Evolutionary conservation across 2,329 filamentous ascomycete species (phyloP).

Genomic region (Alternaria sp.): DNA sequence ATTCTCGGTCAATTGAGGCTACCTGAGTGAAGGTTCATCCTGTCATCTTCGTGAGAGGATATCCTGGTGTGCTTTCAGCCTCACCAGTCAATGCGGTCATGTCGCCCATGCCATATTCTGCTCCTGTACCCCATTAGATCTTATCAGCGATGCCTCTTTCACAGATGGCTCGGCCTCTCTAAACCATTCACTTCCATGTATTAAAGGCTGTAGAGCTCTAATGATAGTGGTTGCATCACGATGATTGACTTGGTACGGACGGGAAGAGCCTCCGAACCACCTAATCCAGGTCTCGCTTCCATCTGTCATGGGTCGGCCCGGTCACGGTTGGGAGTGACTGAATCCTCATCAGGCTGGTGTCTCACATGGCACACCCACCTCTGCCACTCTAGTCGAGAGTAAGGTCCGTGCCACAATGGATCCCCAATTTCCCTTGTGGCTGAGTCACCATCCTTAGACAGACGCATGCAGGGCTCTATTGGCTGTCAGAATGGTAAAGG

Average conservation of each 20-base stretch:
- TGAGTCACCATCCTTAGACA: not conserved
- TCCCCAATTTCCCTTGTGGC: constrained; percentile 9
- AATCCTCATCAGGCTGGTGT: not conserved
- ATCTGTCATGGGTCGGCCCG: constrained; percentile 24
- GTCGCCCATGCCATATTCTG: not conserved
- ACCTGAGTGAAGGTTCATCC: not conserved
- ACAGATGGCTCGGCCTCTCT: not conserved
- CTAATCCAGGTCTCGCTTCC: constrained; percentile 11
- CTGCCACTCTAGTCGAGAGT: not conserved
- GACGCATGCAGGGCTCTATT: constrained; percentile 12
- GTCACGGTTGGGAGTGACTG: not conserved
- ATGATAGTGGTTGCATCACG: not conserved
- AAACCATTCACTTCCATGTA: not conserved
- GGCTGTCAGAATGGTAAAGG: constrained; percentile 14
- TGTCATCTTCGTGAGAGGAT: not conserved
- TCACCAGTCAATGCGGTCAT: constrained; percentile 3
- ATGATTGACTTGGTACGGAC: constrained; percentile 2
- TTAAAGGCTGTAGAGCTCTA: not conserved
- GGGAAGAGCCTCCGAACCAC: not conserved
- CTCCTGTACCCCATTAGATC: not conserved
- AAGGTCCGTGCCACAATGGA: constrained; percentile 10
- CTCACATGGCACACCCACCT: constrained; percentile 2
- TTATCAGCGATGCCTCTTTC: not conserved
- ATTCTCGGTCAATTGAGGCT: not conserved
- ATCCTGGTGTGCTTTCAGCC: not conserved